phyloP scores from a whole-genome alignment of 768 basidiomycete species.

The Pholiota microspora region DNA sequence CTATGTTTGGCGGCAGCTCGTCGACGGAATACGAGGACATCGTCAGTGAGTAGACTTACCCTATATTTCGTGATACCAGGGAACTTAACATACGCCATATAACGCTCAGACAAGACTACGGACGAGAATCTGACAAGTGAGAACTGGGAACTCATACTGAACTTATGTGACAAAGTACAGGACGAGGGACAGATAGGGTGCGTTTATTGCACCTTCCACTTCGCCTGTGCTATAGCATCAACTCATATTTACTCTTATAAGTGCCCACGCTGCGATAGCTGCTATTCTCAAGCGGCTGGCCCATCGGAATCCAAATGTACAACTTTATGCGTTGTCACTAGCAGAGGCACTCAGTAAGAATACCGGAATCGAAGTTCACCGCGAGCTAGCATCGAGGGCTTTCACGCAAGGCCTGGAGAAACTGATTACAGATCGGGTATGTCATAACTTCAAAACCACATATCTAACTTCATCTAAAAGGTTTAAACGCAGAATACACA shows the following conservation, averaged over 20 bases:
- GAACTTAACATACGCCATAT: conserved; percentile 10
- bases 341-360: conserved; percentile 92
- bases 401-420: conserved; percentile 91
- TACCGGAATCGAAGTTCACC: conserved; percentile 74
- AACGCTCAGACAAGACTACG: conserved; percentile 80
- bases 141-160: conserved; percentile 94
- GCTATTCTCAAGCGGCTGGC: conserved; percentile 86
- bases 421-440: conserved; percentile 83
- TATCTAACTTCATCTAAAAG: background rate
- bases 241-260: conserved; percentile 24
- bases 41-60: conserved; percentile 61
- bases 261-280: conserved; percentile 83
- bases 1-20: conserved; percentile 71
- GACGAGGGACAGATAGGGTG: conserved; percentile 89
- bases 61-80: background rate
- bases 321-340: conserved; percentile 87
- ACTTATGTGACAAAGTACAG: conserved; percentile 93
- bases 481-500: conserved; percentile 68
- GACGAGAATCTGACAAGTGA: conserved; percentile 94
- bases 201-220: conserved; percentile 20
- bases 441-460: conserved; percentile 18
- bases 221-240: background rate
- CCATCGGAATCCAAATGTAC: conserved; percentile 95
- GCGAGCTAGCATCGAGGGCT: conserved; percentile 85
- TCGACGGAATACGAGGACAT: conserved; percentile 87